Conservation (phyloP, 2,329 filamentous ascomycete species). For the Apiospora rasikravindrae region DNA sequence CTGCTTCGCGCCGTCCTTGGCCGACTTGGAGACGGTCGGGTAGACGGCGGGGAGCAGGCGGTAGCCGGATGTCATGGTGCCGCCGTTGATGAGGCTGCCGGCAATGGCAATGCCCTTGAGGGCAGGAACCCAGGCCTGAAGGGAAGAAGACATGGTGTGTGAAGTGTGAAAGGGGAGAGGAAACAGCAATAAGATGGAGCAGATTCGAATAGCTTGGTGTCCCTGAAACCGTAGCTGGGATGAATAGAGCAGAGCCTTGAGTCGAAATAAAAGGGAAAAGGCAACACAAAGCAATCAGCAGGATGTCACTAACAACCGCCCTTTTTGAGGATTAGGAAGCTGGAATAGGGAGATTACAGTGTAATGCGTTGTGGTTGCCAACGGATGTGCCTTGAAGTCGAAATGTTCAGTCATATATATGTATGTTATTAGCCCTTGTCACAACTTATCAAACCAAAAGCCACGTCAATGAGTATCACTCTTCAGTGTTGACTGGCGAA, state of each 20-base stretch:
- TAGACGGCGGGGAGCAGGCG: slow-evolving; percentile 21
- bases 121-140: slow-evolving; percentile 14
- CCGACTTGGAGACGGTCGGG: slow-evolving; percentile 18
- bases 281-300: too few species aligned
- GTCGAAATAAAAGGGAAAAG: too few species aligned
- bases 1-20: slow-evolving; percentile 18
- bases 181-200: neutral
- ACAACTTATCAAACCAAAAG: too few species aligned
- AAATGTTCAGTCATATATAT: too few species aligned
- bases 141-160: neutral
- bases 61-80: slow-evolving; percentile 22
- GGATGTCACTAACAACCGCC: too few species aligned
- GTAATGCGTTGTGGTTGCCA: too few species aligned
- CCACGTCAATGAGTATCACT: too few species aligned
- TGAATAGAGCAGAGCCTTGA: neutral
- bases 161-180: neutral
- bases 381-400: too few species aligned
- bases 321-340: too few species aligned
- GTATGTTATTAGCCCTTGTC: too few species aligned
- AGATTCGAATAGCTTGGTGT: too few species aligned
- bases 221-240: neutral
- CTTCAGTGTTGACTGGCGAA: neutral
- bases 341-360: too few species aligned
- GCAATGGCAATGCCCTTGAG: slow-evolving; percentile 23
- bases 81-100: slow-evolving; percentile 22